These are phyloP conservation scores for Fusarium agapanthi DNA, from an alignment of 2,329 filamentous ascomycete species.

Conservation along the genomic window DNA sequence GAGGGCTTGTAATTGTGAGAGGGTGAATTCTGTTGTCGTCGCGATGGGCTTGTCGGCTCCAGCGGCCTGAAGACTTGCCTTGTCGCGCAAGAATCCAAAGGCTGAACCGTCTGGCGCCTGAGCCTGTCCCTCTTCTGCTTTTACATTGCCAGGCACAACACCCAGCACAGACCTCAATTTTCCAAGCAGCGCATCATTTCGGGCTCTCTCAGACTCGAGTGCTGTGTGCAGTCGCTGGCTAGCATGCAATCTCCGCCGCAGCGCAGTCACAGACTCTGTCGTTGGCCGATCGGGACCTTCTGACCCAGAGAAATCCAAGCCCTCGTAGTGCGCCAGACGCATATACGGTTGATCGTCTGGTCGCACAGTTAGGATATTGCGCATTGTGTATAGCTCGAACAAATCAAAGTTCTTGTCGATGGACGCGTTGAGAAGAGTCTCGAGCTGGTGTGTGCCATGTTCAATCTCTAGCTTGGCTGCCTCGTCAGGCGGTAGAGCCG, in stretches of 20 bases:
- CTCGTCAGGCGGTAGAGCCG: conserved; percentile 52
- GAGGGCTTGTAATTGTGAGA: conserved; percentile 84
- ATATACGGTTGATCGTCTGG: conserved; percentile 81
- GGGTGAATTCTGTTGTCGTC: conserved; percentile 79
- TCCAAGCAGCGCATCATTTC: conserved; percentile 75
- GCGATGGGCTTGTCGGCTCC: conserved; percentile 66
- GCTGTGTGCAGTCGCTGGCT: conserved; percentile 78
- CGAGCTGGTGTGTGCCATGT: conserved; percentile 84
- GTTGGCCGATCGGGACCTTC: conserved; percentile 56
- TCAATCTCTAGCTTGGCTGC: conserved; percentile 76
- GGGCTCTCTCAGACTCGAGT: conserved; percentile 73
- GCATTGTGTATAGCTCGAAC: conserved; percentile 88
- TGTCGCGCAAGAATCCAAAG: conserved; percentile 67
- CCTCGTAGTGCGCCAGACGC: conserved; percentile 85
- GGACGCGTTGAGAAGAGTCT: conserved; percentile 81
- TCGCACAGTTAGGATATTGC: conserved; percentile 79
- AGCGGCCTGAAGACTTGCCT: conserved; percentile 59
- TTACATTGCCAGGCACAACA: conserved; percentile 40
- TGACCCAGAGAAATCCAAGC: conserved; percentile 56
- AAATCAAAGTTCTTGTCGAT: conserved; percentile 88
- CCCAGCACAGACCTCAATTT: conserved; percentile 64
- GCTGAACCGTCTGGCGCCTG: conserved; percentile 36
- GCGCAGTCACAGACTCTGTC: conserved; percentile 73
- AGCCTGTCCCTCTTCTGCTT: conserved; percentile 35
- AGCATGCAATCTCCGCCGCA: conserved; percentile 79